These are phyloP conservation scores for Arthrobotrys conoides DNA, from an alignment of 2,329 filamentous ascomycete genomes.

Conservation along the genomic window DNA sequence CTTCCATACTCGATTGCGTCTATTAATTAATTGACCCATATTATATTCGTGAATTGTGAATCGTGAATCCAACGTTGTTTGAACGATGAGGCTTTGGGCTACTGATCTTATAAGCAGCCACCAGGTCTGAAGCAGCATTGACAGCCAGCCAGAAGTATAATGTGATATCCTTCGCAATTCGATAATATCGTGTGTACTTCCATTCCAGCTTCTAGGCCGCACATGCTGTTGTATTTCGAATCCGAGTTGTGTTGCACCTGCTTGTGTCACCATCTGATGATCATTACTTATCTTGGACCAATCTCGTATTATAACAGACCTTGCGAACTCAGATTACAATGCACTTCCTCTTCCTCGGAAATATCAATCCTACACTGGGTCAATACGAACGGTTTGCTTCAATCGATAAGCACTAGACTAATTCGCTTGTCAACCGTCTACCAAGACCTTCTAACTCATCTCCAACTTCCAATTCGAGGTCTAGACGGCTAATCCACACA, in stretches of 20 bases:
- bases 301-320: background rate
- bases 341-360: no score
- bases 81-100: background rate
- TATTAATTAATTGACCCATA: background rate
- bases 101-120: no score
- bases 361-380: no score
- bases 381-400: background rate
- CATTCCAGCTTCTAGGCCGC: no score
- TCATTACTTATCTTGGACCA: background rate
- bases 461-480: constrained; percentile 24
- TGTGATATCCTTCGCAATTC: no score
- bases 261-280: background rate
- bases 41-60: background rate
- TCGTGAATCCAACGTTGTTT: background rate
- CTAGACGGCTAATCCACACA: constrained; percentile 1
- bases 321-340: background rate
- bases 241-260: background rate
- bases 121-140: no score
- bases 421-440: constrained; percentile 23
- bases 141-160: no score
- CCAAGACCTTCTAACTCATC: background rate
- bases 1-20: background rate
- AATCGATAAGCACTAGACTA: constrained; percentile 1
- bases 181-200: no score
- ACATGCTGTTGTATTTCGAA: background rate